Evolutionary conservation across 208 protist species (phyloP), one percentile per base, ranked within the genome.

Genomic region (Trypanosomatidae sp.): DNA sequence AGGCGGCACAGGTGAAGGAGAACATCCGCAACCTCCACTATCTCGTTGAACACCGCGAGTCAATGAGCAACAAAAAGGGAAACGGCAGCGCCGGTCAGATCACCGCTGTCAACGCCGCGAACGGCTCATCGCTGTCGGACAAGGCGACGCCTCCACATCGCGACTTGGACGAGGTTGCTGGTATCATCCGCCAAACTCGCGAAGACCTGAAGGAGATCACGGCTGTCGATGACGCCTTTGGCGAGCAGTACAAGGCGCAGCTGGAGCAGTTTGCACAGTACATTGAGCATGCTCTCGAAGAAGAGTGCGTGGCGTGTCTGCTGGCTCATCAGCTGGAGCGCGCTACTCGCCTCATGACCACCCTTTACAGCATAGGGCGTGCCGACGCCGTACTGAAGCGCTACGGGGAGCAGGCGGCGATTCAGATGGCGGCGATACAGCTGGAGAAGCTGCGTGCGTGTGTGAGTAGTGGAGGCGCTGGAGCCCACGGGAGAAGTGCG

Each of bases 361-460:
- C 89, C 19, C 83, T 95, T 28, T 74, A 86, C 70, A 74, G 76
- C n/a, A 91, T 95, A 76, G 86, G 90, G 39, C 79, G 87, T 46
- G 85, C 69, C 3, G 81, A 89, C 28, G 87, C 79, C 7, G 84
- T 92, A 58, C 80, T 95, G 69, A 66, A 78, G 66, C 67, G 82
- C 62, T 91, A 91, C 72, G 80, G 77, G 15, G 60, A 79, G 58
- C 76, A 84, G 43, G 81, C 77, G 9, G 78, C 82, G 25, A 62
- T 69, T 13, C 50, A 62, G 41, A 71, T 83, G 39, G 76, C 81
- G 44, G 72, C 56, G 43, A 39, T 65, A 43, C 76, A 89, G 39
- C 56, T 78, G 19, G 62, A 62, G 25, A 59, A 73, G 64, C 66
- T 93, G 41, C 76, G 52, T n/a, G 43, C 52, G 1, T 66, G 50